These are phyloP conservation scores for Coemansia sp. DNA, from an alignment of 192 early-diverging fungal species.

Conservation along the genomic window DNA sequence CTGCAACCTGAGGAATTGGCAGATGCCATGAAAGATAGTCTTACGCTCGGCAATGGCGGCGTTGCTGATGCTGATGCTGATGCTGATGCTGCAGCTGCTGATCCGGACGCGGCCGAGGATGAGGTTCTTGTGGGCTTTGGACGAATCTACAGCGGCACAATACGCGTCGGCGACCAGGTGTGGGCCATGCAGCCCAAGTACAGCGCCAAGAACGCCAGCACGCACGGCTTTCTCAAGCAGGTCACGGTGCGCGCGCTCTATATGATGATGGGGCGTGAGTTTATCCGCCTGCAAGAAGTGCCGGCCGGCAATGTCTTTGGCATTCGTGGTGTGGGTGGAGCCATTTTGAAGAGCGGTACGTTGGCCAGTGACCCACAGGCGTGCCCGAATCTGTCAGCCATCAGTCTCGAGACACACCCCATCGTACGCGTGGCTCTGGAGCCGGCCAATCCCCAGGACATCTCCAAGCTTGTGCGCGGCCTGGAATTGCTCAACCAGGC, in stretches of 20 bases:
- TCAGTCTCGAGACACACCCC: constrained; percentile 60
- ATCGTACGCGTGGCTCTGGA: constrained; percentile 97
- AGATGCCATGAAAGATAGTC: constrained; percentile 26
- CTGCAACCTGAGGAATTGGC: constrained; percentile 19
- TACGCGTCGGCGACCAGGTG: constrained; percentile 80
- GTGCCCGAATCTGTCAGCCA: constrained; percentile 72
- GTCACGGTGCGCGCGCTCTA: constrained; percentile 77
- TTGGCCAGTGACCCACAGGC: constrained; percentile 63
- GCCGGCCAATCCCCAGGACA: constrained; percentile 84
- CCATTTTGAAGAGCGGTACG: constrained; percentile 94
- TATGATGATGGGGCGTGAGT: constrained; percentile 95
- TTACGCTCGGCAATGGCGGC: background rate
- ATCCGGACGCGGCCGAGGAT: constrained; percentile 38
- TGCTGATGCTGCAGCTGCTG: constrained; percentile 21
- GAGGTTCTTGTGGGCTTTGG: constrained; percentile 89
- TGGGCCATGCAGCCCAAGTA: constrained; percentile 95
- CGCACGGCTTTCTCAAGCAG: constrained; percentile 58
- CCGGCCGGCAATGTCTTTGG: constrained; percentile 97
- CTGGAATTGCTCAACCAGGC: constrained; percentile 89
- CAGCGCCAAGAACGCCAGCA: constrained; percentile 58
- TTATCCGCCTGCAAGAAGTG: constrained; percentile 76
- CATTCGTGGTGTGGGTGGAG: constrained; percentile 81
- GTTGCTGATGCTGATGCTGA: constrained; percentile 11
- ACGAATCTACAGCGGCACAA: constrained; percentile 86
- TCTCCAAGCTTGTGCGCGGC: constrained; percentile 81